These are phyloP conservation scores for Phytopythium cucurbitacearum DNA, from an alignment of 352 stramenopile species.

Conservation along the genomic window DNA sequence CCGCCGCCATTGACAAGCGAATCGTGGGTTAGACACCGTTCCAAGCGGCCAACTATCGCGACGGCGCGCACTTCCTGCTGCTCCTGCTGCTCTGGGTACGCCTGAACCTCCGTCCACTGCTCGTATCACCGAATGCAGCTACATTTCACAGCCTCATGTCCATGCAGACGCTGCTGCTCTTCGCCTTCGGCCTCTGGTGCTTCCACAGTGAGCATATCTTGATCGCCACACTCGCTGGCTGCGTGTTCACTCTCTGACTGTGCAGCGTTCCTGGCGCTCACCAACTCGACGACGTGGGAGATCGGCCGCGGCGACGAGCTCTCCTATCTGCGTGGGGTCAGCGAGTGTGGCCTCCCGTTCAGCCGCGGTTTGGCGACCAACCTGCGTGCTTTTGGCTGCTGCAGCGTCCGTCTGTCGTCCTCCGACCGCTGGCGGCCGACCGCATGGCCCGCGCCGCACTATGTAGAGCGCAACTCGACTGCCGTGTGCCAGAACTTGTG, in stretches of 20 bases:
- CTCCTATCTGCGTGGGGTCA: constrained; percentile 55
- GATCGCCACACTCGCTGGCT: not conserved
- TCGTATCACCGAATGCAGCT: too few species aligned
- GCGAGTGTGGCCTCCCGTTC: constrained; percentile 72
- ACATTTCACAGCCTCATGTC: too few species aligned
- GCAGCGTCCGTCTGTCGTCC: not conserved
- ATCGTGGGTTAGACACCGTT: too few species aligned
- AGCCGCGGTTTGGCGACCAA: constrained; percentile 37
- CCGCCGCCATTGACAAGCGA: too few species aligned
- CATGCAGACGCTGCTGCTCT: constrained; percentile 9
- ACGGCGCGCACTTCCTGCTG: constrained; percentile 15
- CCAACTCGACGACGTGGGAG: constrained; percentile 74
- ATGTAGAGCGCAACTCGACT: constrained; percentile 39
- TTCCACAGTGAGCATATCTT: constrained; percentile 31
- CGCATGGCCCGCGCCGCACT: constrained; percentile 17
- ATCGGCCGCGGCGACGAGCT: constrained; percentile 49
- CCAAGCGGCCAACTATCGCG: not conserved
- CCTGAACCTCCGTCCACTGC: not conserved
- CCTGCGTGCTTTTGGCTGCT: constrained; percentile 35
- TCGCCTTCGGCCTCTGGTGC: constrained; percentile 16
- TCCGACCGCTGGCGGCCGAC: constrained; percentile 14
- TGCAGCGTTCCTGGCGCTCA: constrained; percentile 43
- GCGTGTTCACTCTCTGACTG: not conserved
- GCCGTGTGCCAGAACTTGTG: constrained; percentile 47
- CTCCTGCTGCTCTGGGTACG: constrained; percentile 24